These are phyloP conservation scores for Cladosporium sp. DNA, from an alignment of 2,329 filamentous ascomycete genomes.

Conservation along the genomic window DNA sequence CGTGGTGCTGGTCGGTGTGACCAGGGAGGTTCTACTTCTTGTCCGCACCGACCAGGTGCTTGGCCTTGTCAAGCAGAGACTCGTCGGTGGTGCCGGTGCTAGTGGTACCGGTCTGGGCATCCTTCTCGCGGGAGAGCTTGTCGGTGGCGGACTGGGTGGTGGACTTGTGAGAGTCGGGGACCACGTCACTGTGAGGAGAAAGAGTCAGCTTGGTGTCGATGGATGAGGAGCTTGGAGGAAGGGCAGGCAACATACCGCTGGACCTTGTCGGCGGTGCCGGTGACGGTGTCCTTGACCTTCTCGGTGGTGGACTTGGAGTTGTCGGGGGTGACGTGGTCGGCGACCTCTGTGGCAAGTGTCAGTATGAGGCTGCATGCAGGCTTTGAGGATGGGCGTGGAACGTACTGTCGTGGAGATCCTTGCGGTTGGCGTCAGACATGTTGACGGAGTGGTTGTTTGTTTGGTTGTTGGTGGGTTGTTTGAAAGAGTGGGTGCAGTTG, in stretches of 20 bases:
- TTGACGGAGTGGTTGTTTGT: slow-evolving; percentile 39
- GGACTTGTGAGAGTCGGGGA: slow-evolving; percentile 58
- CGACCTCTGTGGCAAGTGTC: slow-evolving; percentile 47
- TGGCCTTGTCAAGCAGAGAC: slow-evolving; percentile 47
- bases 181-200: slow-evolving; percentile 39
- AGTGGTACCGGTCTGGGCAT: slow-evolving; percentile 34
- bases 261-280: slow-evolving; percentile 57
- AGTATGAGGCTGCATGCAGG: slow-evolving; percentile 20
- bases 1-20: slow-evolving; percentile 4
- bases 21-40: slow-evolving; percentile 38
- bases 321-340: slow-evolving; percentile 60
- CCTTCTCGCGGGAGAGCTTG: slow-evolving; percentile 49
- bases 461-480: slow-evolving; percentile 24
- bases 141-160: slow-evolving; percentile 53
- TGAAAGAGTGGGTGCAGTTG: slow-evolving; percentile 17
- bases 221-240: neutral
- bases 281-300: slow-evolving; percentile 58
- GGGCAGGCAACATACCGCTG: slow-evolving; percentile 47
- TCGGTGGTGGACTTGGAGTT: slow-evolving; percentile 61
- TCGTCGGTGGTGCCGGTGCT: slow-evolving; percentile 33
- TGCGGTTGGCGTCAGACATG: slow-evolving; percentile 64
- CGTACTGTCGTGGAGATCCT: slow-evolving; percentile 57
- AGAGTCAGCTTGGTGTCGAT: slow-evolving; percentile 26
- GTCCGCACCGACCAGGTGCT: slow-evolving; percentile 48
- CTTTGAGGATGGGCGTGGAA: slow-evolving; percentile 15